Conservation (phyloP, 2,329 filamentous ascomycete species). For the Cladobotryum protrusum region DNA sequence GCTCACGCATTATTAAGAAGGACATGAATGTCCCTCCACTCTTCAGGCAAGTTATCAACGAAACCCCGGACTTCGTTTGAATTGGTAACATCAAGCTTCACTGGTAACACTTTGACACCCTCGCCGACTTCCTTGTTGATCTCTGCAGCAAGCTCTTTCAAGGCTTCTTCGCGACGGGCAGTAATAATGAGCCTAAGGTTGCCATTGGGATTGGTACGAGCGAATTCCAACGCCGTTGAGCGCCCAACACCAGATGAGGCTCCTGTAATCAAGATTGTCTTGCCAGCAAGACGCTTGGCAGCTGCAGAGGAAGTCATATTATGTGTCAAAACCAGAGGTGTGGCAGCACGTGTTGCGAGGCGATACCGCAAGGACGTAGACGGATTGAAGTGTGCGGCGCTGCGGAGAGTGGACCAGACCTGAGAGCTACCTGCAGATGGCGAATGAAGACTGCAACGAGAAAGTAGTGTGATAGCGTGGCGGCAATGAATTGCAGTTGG, state of each 20-base stretch:
- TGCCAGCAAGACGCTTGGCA: constrained; percentile 80
- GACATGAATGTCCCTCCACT: constrained; percentile 79
- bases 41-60: constrained; percentile 66
- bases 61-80: constrained; percentile 67
- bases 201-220: constrained; percentile 70
- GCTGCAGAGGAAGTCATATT: constrained; percentile 56
- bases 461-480: too few relatives aligned
- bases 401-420: not conserved
- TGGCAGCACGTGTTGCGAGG: not conserved
- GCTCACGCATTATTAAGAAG: constrained; percentile 93
- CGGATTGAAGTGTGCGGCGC: constrained; percentile 4
- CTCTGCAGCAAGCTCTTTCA: constrained; percentile 69
- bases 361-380: constrained; percentile 1
- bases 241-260: constrained; percentile 89
- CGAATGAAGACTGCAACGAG: too few relatives aligned
- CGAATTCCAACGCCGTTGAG: constrained; percentile 83
- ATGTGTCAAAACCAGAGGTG: constrained; percentile 17
- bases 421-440: too few relatives aligned
- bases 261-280: constrained; percentile 87
- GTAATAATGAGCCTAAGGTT: constrained; percentile 81
- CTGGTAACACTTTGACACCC: constrained; percentile 74
- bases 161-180: constrained; percentile 73
- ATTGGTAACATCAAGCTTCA: constrained; percentile 83
- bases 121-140: constrained; percentile 71
- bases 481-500: too few relatives aligned